Base-by-base conservation (phyloP, 768 basidiomycete species). In the Podaxis sp. region DNA sequence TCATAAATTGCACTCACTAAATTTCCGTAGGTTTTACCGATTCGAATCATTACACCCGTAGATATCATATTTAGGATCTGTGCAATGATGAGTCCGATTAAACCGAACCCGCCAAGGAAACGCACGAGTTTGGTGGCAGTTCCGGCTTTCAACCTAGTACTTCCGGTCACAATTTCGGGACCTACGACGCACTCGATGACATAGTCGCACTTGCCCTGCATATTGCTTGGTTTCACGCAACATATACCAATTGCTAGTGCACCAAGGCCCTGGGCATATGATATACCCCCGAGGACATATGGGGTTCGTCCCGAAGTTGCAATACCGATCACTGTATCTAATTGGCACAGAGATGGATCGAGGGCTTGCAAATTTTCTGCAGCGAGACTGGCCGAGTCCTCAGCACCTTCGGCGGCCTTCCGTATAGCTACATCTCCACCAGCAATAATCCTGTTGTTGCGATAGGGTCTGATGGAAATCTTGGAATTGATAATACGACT, bases 31-130 rank as follows among this genome's bases (percentile, higher is more conserved):
- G 75, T 77, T 62, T 74, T 75, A 8, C 76, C 76, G 28, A 76
- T 67, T 46, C 72, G 68, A 48, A 77, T 69, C 68, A 75, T 75
- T 0, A 75, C 67, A 0, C 72, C 74, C 2, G 75, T 76, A 24
- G 75, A 76, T 15, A 76, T 74, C 75, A 76, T 77, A 56, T 77
- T 77, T 56, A 77, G 53, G 38, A 75, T 73, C 74, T 74, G 40
- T 2, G 37, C 11, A 37, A 56, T 7, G 22, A 24, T 60, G 20
- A 33, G 33, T 38, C 24, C 48, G 30, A 48, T 6, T 11, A 20
- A 44, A 10, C 20, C 1, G n/a, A 20, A 13, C 3, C 55, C 12
- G 24, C 36, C 22, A 44, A 37, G 44, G 58, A 12, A 30, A 57
- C 67, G 15, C 41, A 74, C 76, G 71, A 76, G 69, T 65, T 77